Evolutionary conservation across 129 eudicot species (phyloP).

Genomic region (Pittosporum tobira): DNA sequence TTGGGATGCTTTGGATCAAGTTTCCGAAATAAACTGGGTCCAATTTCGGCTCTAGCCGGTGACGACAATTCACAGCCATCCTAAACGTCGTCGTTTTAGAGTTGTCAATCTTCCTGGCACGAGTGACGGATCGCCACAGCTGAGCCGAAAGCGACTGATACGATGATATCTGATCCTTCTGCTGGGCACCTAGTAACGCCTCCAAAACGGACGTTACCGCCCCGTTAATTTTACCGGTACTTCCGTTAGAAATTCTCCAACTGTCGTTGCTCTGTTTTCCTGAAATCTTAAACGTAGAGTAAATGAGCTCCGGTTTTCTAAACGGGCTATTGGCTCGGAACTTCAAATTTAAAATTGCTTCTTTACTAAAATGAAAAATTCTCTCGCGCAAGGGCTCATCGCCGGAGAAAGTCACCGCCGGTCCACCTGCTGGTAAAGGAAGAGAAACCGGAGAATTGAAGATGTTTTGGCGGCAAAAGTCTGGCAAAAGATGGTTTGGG

Average conservation of each 20-base stretch:
- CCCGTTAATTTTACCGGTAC: conserved; percentile 22
- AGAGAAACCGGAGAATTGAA: conserved; percentile 57
- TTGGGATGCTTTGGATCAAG: conserved; percentile 83
- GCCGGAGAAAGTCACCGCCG: conserved; percentile 67
- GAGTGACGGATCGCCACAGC: conserved; percentile 74
- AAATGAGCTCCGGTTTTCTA: conserved; percentile 24
- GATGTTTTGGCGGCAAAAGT: conserved; percentile 44
- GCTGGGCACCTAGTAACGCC: neutral
- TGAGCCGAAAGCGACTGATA: conserved; percentile 64
- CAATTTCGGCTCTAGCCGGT: conserved; percentile 51
- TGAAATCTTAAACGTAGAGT: conserved; percentile 27
- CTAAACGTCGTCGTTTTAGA: conserved; percentile 61
- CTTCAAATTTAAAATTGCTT: conserved; percentile 53
- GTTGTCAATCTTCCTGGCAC: conserved; percentile 40
- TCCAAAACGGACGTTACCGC: conserved; percentile 15
- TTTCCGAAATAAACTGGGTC: conserved; percentile 67
- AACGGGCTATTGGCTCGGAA: conserved; percentile 46
- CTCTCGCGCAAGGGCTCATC: conserved; percentile 67
- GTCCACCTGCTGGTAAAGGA: conserved; percentile 53
- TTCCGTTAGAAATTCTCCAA: conserved; percentile 24
- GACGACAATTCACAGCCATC: conserved; percentile 88
- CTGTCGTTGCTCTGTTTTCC: conserved; percentile 32
- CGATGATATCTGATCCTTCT: conserved; percentile 44
- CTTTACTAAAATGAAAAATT: conserved; percentile 63
- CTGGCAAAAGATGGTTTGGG: conserved; percentile 34